Percentiles rank a stretch among this genome's conserved stretches.
These are phyloP conservation scores for Pseudofabraea citricarpa DNA, from an alignment of 2,329 filamentous ascomycete genomes.

Conservation along the genomic window DNA sequence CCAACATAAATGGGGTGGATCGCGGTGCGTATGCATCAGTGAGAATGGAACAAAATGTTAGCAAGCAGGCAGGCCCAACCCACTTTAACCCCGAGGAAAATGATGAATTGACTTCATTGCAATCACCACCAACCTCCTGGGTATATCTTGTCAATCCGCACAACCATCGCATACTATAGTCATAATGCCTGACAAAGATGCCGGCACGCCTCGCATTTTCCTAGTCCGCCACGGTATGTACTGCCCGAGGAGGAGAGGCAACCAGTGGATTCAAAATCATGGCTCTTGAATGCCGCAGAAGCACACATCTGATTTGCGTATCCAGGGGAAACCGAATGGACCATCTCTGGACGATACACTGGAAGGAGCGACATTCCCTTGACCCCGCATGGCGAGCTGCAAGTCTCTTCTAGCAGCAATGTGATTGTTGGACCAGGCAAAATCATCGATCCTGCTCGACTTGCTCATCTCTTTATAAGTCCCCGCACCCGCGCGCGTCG, in stretches of 20 bases:
- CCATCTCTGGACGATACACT: conserved; percentile 40
- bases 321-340: conserved; percentile 42
- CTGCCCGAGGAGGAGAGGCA: too few species aligned
- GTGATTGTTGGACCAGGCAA: conserved; percentile 40
- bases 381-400: conserved; percentile 33
- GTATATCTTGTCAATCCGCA: too few species aligned
- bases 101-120: too few species aligned
- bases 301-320: conserved; percentile 7
- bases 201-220: conserved; percentile 33
- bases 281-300: conserved; percentile 2
- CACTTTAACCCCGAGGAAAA: too few species aligned
- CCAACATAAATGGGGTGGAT: too few species aligned
- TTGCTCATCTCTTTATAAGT: conserved; percentile 40
- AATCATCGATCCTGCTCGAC: conserved; percentile 40
- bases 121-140: too few species aligned
- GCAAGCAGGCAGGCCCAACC: too few species aligned
- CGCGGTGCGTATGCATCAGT: too few species aligned
- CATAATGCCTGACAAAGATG: conserved; percentile 31
- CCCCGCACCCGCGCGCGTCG: conserved; percentile 40
- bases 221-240: conserved; percentile 33
- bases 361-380: conserved; percentile 36
- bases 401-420: conserved; percentile 36
- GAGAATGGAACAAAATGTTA: too few species aligned
- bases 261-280: too few species aligned
- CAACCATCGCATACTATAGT: too few species aligned